Conservation (phyloP, 306 rosid species). For the Prunus kanzakura region DNA sequence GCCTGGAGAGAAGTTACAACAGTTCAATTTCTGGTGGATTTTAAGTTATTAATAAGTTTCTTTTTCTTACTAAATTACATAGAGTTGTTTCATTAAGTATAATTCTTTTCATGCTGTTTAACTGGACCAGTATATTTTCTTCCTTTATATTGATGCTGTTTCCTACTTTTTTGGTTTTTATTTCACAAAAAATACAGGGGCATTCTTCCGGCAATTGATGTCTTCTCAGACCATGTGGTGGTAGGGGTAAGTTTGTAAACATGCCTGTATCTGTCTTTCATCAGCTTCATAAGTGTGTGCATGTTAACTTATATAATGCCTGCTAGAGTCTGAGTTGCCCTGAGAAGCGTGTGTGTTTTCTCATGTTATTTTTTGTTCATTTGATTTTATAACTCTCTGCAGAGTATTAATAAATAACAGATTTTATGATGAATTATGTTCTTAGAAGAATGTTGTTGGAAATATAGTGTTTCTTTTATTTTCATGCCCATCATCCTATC, state of each 20-base stretch:
- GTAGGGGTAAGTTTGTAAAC: conserved; percentile 80
- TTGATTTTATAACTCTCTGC: neutral
- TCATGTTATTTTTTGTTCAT: neutral
- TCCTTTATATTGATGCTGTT: neutral
- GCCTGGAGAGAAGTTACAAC: too few species aligned
- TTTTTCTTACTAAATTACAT: neutral
- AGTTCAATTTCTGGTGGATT: neutral
- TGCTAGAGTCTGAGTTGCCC: neutral
- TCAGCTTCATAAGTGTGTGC: neutral
- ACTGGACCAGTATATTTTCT: neutral
- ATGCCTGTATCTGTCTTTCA: conserved; percentile 13
- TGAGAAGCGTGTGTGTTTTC: neutral
- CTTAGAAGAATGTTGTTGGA: neutral
- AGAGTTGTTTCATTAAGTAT: neutral
- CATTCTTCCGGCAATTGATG: conserved; percentile 88
- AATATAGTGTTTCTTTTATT: neutral
- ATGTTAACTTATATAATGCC: neutral
- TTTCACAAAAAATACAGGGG: conserved; percentile 57
- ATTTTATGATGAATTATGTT: neutral
- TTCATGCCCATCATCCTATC: neutral
- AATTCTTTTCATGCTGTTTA: neutral
- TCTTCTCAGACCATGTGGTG: conserved; percentile 69
- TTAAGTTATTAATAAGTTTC: neutral
- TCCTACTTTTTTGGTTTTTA: neutral
- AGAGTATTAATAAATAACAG: neutral